Base-by-base conservation (phyloP, 2,329 filamentous ascomycete species). In the Daldinia sp. region DNA sequence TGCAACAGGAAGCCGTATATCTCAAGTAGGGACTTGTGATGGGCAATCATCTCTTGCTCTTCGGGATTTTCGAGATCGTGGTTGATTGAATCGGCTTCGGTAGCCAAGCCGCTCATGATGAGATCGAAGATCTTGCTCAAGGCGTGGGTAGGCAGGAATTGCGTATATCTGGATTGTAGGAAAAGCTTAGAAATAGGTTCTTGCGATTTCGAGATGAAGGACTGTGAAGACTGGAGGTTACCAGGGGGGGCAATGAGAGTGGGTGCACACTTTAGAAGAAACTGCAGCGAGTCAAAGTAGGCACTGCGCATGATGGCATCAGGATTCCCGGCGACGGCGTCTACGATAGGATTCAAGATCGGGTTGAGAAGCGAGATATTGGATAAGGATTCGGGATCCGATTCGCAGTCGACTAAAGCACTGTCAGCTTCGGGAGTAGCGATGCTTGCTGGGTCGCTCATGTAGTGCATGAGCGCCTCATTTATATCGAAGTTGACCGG, bases 71-170 rank as follows among this genome's bases (percentile, higher is more conserved):
- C 94, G 75, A 96, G 86, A 73, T 97, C 94, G 76, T 91, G 86
- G 76, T 96, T 87, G 48, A 94, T 88, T 59, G 90, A 85, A 72
- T 98, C 94, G 67, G 93, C 91, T 80, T 97, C 92, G 63, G 93
- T 86, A 47, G 91, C 90, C 59, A 96, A 82, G 58, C 91, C 95
- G 45, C 91, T 98, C 68, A 92, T 93, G 71, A 96, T 87, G 43
- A 97, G 83, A 76, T 97, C 93, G 73, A 98, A 91, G 64, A 98
- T 87, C 80, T 97, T 98, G 84, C 93, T 95, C 66, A 98, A 85
- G 25, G 90, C 88, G 73, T 92, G 88, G 21, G 90, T 87, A 29
- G 94, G 92, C 55, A 98, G 86, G 67, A 89, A 87, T 34, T 91
- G 85, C 4, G 92, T 88, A 76, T 90, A 93, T 85, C 94, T 98